phyloP scores from a whole-genome alignment of 2,329 filamentous ascomycete species.

The Trichoderma atroviride region DNA sequence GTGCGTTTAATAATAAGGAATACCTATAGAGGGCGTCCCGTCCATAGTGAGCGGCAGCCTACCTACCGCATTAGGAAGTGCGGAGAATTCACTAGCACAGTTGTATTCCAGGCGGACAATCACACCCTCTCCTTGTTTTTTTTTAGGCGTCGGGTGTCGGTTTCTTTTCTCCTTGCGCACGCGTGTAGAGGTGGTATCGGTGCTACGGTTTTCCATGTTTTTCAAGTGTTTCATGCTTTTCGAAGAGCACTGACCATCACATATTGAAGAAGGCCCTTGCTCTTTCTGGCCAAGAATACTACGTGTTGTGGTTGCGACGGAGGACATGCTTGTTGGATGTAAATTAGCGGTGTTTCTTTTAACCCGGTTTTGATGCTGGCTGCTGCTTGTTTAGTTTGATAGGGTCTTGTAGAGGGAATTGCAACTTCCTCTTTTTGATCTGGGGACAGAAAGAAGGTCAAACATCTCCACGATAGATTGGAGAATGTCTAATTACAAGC shows the following conservation, averaged over 20 bases:
- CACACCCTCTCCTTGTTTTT: background rate
- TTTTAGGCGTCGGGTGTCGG: background rate
- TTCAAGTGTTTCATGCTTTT: background rate
- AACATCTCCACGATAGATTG: background rate
- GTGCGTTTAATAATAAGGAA: background rate
- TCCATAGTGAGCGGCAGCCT: background rate
- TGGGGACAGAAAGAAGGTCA: background rate
- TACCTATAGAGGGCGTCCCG: background rate
- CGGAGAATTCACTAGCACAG: background rate
- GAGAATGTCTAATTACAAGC: background rate
- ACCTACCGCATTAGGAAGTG: constrained; percentile 6
- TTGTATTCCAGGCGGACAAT: background rate
- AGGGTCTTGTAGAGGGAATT: background rate
- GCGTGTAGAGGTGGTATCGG: background rate
- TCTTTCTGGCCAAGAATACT: background rate
- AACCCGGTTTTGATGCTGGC: background rate
- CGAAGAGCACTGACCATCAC: background rate
- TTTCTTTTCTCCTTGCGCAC: background rate
- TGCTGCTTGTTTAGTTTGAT: background rate
- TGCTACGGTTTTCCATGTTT: background rate
- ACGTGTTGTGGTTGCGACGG: background rate
- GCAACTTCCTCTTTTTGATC: background rate
- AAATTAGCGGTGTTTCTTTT: background rate
- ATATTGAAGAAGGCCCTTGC: background rate
- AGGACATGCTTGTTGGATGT: constrained; percentile 3